A percentile compares a stretch with the other conserved stretches of the same genome.
phyloP scores from a whole-genome alignment of 257 asterid genomes.

The Nicotiana otophora region DNA sequence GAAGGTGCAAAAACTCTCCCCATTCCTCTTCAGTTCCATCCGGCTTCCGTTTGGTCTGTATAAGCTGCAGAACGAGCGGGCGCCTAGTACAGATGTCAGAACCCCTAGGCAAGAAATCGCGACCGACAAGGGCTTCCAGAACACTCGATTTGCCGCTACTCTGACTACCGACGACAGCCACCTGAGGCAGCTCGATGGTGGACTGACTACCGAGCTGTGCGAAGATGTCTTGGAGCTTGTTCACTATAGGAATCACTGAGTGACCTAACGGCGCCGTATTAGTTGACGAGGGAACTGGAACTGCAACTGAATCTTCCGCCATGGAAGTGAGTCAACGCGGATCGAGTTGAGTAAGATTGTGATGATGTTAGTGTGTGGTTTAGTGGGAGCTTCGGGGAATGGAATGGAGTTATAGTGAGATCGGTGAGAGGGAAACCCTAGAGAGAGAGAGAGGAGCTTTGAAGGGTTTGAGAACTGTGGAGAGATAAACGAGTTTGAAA shows the following conservation, averaged over 20 bases:
- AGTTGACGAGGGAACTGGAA: slow-evolving; percentile 12
- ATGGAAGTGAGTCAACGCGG: slow-evolving; percentile 20
- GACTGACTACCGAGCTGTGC: slow-evolving; percentile 79
- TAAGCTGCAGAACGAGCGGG: slow-evolving; percentile 82
- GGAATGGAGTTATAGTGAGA: neutral
- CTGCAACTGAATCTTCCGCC: slow-evolving; percentile 52
- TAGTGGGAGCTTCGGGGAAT: neutral
- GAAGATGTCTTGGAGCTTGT: slow-evolving; percentile 85
- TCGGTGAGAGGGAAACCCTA: slow-evolving; percentile 3
- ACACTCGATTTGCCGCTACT: slow-evolving; percentile 99
- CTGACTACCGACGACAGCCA: slow-evolving; percentile 96
- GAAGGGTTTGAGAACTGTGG: neutral
- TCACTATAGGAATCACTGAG: slow-evolving; percentile 77
- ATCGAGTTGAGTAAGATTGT: neutral
- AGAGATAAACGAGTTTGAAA: neutral
- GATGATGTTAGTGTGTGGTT: neutral
- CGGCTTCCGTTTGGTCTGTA: slow-evolving; percentile 45
- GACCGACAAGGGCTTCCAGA: slow-evolving; percentile 93
- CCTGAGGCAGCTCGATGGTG: slow-evolving; percentile 86
- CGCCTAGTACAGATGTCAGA: slow-evolving; percentile 86
- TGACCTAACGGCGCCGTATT: slow-evolving; percentile 50
- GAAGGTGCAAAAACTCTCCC: slow-evolving; percentile 92
- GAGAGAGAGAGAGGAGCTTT: neutral
- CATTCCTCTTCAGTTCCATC: slow-evolving; percentile 70
- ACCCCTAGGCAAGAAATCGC: slow-evolving; percentile 95